phyloP scores from a whole-genome alignment of 495 filamentous ascomycete species.

The Aspergillus nanangensis region DNA sequence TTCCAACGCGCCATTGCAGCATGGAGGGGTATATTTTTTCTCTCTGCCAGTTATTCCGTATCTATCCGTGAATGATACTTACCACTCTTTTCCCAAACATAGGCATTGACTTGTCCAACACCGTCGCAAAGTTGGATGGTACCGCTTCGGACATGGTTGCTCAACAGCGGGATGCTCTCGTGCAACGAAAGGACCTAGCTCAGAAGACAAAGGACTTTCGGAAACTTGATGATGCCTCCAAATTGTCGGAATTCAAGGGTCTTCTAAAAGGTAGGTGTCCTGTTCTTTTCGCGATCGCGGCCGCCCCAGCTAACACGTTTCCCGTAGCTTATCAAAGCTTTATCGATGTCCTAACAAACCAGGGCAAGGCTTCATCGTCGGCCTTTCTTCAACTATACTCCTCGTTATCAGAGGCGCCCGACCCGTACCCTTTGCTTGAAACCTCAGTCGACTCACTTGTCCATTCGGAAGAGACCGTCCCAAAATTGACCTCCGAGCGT shows the following conservation, averaged over 20 bases:
- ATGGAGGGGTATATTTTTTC: slow-evolving; percentile 73
- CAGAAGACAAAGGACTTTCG: slow-evolving; percentile 98
- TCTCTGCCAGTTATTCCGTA: background rate
- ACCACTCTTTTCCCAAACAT: background rate
- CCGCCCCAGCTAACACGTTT: background rate
- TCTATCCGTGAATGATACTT: slow-evolving; percentile 15
- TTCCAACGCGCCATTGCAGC: slow-evolving; percentile 93
- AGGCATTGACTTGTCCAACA: slow-evolving; percentile 86
- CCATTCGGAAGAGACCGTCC: slow-evolving; percentile 82
- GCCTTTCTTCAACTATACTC: slow-evolving; percentile 91
- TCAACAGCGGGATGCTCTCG: slow-evolving; percentile 84
- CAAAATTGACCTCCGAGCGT: slow-evolving; percentile 82
- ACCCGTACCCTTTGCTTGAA: slow-evolving; percentile 94
- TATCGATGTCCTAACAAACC: slow-evolving; percentile 92
- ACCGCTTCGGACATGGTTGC: slow-evolving; percentile 90
- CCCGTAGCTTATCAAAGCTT: slow-evolving; percentile 85
- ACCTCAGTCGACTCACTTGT: slow-evolving; percentile 92
- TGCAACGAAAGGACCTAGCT: slow-evolving; percentile 93
- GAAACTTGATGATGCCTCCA: slow-evolving; percentile 88
- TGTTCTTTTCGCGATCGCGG: background rate
- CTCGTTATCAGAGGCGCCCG: slow-evolving; percentile 88
- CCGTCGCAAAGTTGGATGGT: slow-evolving; percentile 83
- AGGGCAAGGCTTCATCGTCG: slow-evolving; percentile 86
- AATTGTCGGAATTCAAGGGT: slow-evolving; percentile 81
- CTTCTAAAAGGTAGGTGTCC: slow-evolving; percentile 71